phyloP scores from a whole-genome alignment of 345 rosid species.

The Anastatica hierochuntica region DNA sequence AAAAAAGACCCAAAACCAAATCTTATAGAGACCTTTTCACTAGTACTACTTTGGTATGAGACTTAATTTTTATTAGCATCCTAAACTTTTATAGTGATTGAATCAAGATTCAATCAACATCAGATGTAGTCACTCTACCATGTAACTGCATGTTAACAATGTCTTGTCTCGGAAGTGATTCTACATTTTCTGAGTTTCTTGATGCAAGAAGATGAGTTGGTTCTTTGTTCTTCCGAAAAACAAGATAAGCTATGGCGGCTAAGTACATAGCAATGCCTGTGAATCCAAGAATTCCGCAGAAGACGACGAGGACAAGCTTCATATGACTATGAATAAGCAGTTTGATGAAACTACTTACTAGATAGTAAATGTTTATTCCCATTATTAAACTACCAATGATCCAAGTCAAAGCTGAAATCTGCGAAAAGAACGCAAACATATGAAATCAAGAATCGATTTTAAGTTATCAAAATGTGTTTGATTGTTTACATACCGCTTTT shows the following conservation, averaged over 20 bases:
- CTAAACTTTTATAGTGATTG: neutral
- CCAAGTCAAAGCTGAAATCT: slow-evolving; percentile 70
- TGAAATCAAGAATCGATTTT: neutral
- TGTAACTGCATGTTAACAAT: slow-evolving; percentile 78
- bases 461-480: neutral
- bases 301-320: slow-evolving; percentile 33
- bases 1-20: neutral
- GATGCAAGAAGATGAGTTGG: slow-evolving; percentile 41
- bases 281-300: slow-evolving; percentile 62
- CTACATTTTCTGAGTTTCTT: slow-evolving; percentile 29
- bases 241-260: slow-evolving; percentile 60
- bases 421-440: neutral
- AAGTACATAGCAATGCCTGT: slow-evolving; percentile 48
- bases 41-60: neutral
- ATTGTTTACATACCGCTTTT: slow-evolving; percentile 31
- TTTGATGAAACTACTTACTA: slow-evolving; percentile 45
- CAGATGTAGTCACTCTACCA: slow-evolving; percentile 24
- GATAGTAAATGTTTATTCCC: slow-evolving; percentile 72
- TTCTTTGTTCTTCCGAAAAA: slow-evolving; percentile 49
- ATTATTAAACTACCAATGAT: slow-evolving; percentile 60
- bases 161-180: slow-evolving; percentile 61
- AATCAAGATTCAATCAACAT: slow-evolving; percentile 22
- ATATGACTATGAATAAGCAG: slow-evolving; percentile 45
- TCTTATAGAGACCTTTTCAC: neutral
- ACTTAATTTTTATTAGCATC: neutral